Percentiles rank a stretch among this genome's conserved stretches.
These are phyloP conservation scores for Taphrina flavorubra DNA, from an alignment of 1,139 yeast species.

Conservation along the genomic window DNA sequence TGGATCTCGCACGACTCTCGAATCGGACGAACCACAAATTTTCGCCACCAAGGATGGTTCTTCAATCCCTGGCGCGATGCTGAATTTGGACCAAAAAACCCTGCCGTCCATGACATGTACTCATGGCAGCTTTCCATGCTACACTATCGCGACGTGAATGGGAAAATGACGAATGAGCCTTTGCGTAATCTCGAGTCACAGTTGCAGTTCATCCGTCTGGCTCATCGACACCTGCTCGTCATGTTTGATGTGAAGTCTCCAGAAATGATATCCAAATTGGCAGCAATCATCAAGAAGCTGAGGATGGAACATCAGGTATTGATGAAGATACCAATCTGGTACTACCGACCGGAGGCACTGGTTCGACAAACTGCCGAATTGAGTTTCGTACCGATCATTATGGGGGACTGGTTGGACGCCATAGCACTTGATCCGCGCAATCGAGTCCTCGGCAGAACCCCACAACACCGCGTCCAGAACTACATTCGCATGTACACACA, in stretches of 20 bases:
- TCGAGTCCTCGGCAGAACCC: not conserved
- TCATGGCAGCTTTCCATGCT: not conserved
- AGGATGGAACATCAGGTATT: conserved; percentile 8
- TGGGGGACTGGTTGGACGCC: conserved; percentile 2
- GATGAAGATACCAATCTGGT: not conserved
- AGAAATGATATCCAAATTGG: not conserved
- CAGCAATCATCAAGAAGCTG: not conserved
- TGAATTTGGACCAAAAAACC: conserved; percentile 7
- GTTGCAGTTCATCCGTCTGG: not conserved
- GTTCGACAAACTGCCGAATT: not conserved
- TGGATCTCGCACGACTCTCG: conserved; percentile 18
- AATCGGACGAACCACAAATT: conserved; percentile 8
- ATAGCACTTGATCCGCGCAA: conserved; percentile 12
- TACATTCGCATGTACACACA: not conserved
- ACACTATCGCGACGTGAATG: conserved; percentile 13
- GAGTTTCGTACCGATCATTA: not conserved
- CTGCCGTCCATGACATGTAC: not conserved
- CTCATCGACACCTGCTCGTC: conserved; percentile 7
- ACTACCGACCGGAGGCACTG: not conserved
- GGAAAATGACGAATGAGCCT: not conserved
- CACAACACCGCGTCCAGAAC: not conserved
- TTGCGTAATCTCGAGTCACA: conserved; percentile 3
- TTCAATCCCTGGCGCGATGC: conserved; percentile 14
- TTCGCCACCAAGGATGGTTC: not conserved
- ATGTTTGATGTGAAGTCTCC: conserved; percentile 7